Evolutionary conservation across 225 moss, liverwort and hornwort genomes (phyloP).

Genomic region (Straminergon stramineum): DNA sequence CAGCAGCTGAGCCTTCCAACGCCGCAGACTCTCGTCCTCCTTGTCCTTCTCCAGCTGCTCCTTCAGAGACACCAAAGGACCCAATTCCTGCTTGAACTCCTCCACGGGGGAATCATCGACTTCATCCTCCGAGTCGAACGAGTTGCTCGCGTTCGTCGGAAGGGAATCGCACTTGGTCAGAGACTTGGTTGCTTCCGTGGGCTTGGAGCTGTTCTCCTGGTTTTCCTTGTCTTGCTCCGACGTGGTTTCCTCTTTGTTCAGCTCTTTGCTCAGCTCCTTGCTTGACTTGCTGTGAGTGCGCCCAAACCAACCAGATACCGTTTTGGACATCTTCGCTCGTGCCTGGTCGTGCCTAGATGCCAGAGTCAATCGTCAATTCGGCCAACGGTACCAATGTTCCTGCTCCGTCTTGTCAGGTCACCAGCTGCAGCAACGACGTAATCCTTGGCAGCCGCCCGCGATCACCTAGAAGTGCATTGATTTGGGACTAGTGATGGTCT

Average conservation of each 20-base stretch:
- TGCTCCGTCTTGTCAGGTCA: not conserved
- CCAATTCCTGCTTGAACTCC: conserved; percentile 38
- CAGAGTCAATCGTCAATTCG: not conserved
- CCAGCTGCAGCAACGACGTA: not conserved
- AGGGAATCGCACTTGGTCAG: conserved; percentile 34
- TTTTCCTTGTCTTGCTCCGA: conserved; percentile 44
- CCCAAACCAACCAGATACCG: conserved; percentile 46
- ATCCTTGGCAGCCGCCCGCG: conserved; percentile 24
- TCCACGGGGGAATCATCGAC: conserved; percentile 9
- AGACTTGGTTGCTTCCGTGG: not conserved
- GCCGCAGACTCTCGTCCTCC: conserved; percentile 84
- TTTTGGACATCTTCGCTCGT: conserved; percentile 40
- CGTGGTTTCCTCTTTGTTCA: conserved; percentile 8
- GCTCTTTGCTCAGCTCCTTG: conserved; percentile 15
- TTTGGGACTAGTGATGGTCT: not conserved
- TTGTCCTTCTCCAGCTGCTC: conserved; percentile 66
- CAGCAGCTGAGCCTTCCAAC: conserved; percentile 93
- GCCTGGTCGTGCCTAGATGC: not conserved
- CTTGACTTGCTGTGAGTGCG: conserved; percentile 38
- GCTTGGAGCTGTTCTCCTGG: conserved; percentile 22
- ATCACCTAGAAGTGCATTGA: conserved; percentile 33
- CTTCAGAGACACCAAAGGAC: conserved; percentile 44
- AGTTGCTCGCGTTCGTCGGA: conserved; percentile 5
- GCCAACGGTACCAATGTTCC: not conserved
- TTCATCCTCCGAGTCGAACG: conserved; percentile 37